phyloP scores from a whole-genome alignment of 2,329 filamentous ascomycete species.

The Pseudocercospora pini-densiflorae region DNA sequence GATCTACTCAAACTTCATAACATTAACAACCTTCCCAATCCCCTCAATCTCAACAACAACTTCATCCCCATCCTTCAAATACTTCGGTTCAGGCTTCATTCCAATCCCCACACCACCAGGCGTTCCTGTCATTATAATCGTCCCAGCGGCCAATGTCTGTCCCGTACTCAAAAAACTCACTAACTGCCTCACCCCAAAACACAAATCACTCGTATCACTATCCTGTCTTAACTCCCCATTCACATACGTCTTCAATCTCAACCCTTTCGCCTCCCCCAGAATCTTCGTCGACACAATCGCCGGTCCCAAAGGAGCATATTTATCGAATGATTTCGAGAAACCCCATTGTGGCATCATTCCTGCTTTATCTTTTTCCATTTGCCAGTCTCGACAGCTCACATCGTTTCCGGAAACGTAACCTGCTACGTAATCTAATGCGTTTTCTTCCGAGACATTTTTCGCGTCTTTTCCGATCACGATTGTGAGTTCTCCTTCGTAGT shows the following conservation, averaged over 20 bases:
- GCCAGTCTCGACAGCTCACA: constrained; percentile 76
- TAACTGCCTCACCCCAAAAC: constrained; percentile 49
- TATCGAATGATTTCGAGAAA: constrained; percentile 65
- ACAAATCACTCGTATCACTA: constrained; percentile 46
- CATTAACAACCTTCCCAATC: constrained; percentile 40
- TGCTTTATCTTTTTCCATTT: constrained; percentile 43
- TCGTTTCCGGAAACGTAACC: constrained; percentile 80
- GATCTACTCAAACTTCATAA: constrained; percentile 39
- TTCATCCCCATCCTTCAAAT: constrained; percentile 41
- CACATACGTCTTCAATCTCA: constrained; percentile 53
- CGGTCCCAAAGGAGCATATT: constrained; percentile 60
- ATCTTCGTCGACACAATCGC: constrained; percentile 50
- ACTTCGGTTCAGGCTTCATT: constrained; percentile 38
- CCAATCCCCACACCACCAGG: constrained; percentile 45
- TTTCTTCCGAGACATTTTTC: constrained; percentile 64
- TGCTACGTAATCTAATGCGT: constrained; percentile 71
- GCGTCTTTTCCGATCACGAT: constrained; percentile 72
- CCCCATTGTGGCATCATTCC: constrained; percentile 62
- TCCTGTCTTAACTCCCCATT: constrained; percentile 57
- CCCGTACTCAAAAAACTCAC: constrained; percentile 41
- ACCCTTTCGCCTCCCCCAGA: constrained; percentile 48
- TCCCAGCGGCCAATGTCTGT: constrained; percentile 53
- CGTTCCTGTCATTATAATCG: constrained; percentile 57
- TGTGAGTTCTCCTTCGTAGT: constrained; percentile 82
- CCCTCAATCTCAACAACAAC: constrained; percentile 41